phyloP scores from a whole-genome alignment of 192 early-diverging fungal species.

The Backusella tuberculispora region DNA sequence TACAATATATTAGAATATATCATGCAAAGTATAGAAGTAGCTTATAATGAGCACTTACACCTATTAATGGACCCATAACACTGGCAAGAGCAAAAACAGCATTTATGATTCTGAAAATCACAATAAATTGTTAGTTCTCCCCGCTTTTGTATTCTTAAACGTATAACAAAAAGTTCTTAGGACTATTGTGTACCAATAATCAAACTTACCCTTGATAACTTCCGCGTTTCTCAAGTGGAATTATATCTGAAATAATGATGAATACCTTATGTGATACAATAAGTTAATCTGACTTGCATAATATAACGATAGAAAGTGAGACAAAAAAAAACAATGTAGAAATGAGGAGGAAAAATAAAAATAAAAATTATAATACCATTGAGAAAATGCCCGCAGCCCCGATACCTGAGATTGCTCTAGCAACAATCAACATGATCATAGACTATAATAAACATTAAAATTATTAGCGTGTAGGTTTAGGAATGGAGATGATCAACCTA shows the following conservation, averaged over 20 bases:
- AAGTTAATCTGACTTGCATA: constrained; percentile 21
- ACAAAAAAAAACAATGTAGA: neutral
- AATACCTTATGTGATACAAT: constrained; percentile 46
- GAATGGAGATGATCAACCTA: constrained; percentile 36
- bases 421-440: constrained; percentile 59
- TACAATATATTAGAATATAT: neutral
- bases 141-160: too few relatives aligned
- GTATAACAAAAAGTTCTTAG: too few relatives aligned
- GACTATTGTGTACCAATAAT: neutral
- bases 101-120: constrained; percentile 39
- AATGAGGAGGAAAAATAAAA: neutral
- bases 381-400: constrained; percentile 64
- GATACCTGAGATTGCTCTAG: constrained; percentile 65
- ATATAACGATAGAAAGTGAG: neutral
- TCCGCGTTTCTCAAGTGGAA: constrained; percentile 79
- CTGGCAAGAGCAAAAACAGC: constrained; percentile 42
- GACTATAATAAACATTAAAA: constrained; percentile 8
- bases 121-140: neutral
- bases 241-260: constrained; percentile 86
- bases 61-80: constrained; percentile 44
- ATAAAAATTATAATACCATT: constrained; percentile 38
- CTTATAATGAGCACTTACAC: constrained; percentile 23
- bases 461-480: neutral
- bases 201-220: constrained; percentile 53
- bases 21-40: too few relatives aligned